Base-by-base conservation (phyloP, 1,139 yeast genomes). In the Protomyces arabidopsidicola region DNA sequence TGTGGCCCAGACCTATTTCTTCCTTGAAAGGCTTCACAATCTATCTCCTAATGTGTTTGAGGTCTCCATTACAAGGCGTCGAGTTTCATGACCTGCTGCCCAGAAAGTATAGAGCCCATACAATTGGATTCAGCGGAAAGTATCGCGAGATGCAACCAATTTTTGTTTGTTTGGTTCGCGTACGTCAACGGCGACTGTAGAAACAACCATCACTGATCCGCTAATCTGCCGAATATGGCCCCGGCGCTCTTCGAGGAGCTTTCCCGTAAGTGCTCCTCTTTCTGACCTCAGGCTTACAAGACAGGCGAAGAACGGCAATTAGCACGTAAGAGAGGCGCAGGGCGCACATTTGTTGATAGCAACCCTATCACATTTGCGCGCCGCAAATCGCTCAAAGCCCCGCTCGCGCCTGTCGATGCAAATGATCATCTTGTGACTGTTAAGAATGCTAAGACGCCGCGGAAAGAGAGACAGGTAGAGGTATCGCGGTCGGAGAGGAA, bases 321-420 rank as follows among this genome's bases (percentile, higher is more conserved):
- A 24, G 31, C 27, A 27, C 45, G 62, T 12, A n/a, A 50, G 16
- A 52, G 62, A 9, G 62, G 62, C 18, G 62, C 62, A 5, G 62
- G 62, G 3, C 51, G 62, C 8, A 39, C 39, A 1, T 20, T 31
- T 16, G 42, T 58, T 52, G 56, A 51, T 20, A 14, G 39, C 9
- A 52, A 18, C 12, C 62, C 62, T 2, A 24, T 38, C 16, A 38
- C 27, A 3, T 57, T 48, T 53, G 22, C 35, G 14, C 45, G 38
- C 16, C 54, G 60, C 51, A 16, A 27, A n/a, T 39, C 52, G 22
- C 14, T 34, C 2, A 27, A 54, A 16, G 9, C 59, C 2, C 24
- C 38, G 14, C 16, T 27, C 22, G 36, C 10, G 45, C 24, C 60
- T 14, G 31, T 45, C 5, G 45, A 8, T 9, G 34, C 31, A 2